These are phyloP conservation scores for Quercus alba DNA, from an alignment of 306 rosid genomes.

Conservation along the genomic window DNA sequence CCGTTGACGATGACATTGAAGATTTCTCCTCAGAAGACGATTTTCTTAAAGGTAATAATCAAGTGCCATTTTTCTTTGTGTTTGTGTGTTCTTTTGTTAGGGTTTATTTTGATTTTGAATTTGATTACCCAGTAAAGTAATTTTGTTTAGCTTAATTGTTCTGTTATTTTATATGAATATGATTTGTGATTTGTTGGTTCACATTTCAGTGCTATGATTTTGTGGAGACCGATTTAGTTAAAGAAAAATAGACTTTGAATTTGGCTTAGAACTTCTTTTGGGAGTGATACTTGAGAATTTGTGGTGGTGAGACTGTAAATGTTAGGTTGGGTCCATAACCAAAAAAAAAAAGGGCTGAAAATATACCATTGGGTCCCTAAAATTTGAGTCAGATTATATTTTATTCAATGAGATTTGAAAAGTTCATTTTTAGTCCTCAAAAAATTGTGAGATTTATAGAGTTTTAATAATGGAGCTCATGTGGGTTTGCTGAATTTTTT, in stretches of 20 bases:
- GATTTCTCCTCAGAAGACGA: conserved; percentile 38
- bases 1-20: conserved; percentile 42
- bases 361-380: too few species aligned
- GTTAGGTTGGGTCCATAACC: background rate
- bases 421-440: too few species aligned
- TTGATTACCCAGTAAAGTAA: too few species aligned
- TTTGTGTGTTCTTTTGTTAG: background rate
- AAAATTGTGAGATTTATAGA: too few species aligned
- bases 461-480: too few species aligned
- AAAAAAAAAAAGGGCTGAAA: too few species aligned
- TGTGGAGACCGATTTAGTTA: background rate
- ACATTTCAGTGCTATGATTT: background rate
- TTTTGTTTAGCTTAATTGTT: too few species aligned
- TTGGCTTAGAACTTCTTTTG: background rate
- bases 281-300: background rate
- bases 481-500: too few species aligned
- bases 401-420: too few species aligned
- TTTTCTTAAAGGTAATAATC: conserved; percentile 16
- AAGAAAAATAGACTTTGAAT: background rate
- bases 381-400: too few species aligned
- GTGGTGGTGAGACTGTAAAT: background rate
- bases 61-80: too few species aligned
- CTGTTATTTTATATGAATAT: background rate
- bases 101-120: background rate
- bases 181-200: background rate